Base-by-base conservation (phyloP, 768 basidiomycete species). In the Clathrus columnatus region DNA sequence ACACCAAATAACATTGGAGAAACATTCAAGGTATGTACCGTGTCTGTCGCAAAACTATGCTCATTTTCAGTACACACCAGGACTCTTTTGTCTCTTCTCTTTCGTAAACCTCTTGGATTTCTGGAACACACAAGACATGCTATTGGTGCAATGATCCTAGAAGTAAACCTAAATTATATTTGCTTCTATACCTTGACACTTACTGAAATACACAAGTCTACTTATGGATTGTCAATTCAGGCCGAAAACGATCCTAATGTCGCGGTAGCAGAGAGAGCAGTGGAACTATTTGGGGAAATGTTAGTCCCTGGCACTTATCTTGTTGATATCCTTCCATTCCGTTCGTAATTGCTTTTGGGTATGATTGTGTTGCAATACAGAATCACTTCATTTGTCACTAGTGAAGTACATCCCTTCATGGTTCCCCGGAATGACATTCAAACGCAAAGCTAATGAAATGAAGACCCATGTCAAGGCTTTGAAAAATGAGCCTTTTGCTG, bases 321-420 rank as follows among this genome's bases (percentile, higher is more conserved):
- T n/a, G 57, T 58, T 8, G 57, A 58, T 36, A 21, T 56, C n/a
- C 23, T 58, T 18, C 57, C 57, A 5, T 36, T 36, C 10, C 36
- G 36, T 36, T 14, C 27, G 17, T 21, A n/a, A n/a, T 36, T 2
- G 11, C n/a, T 36, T 11, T n/a, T 8, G 14, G 4, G 4, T 36
- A 36, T 11, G n/a, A n/a, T 11, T 11, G 36, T 36, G 11, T 11
- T n/a, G 11, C n/a, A 14, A 4, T 32, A 16, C 4, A 36, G 14
- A 14, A 36, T 14, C 36, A 36, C 36, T 36, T 11, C 36, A 2
- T n/a, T 36, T 36, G 11, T 36, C 14, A n/a, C 61, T 54, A 77
- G 79, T 81, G 51, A 80, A 78, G 65, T 65, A 80, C 54, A 63
- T 81, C 16, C 79, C 79, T 61, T 69, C 63, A 50, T 81, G 79